Base-by-base conservation (phyloP, 208 protist species). In the Acanthamoeba culbertsoni region DNA sequence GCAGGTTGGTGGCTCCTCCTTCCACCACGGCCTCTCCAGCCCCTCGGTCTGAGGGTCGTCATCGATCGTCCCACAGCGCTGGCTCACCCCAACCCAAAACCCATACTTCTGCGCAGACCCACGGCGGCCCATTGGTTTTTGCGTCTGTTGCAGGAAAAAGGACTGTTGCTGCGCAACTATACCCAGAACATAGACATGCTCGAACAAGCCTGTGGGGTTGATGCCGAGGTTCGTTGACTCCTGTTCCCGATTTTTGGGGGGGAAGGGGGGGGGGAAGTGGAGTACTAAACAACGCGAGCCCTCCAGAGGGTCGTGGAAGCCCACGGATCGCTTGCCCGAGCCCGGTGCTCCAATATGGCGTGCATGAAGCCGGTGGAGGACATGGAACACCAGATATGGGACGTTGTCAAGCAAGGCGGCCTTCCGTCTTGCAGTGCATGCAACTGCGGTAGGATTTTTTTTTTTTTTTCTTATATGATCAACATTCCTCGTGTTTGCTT, bases 111-210 rank as follows among this genome's bases (percentile, higher is more conserved):
- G n/a, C 6, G 7, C 68, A 95, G 93, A 35, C 98, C 98, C 5
- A 99, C 98, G 8, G 26, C 93, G 5, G 96, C 97, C 20, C 98
- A 99, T 86, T 93, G 98, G 89, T 99, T 99, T 91, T 97, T 99
- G 16, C 96, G 96, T 65, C 94, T 99, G 5, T 96, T 99, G 42
- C 71, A 96, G 0, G 96, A 99, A 20, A 97, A 99, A 84, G 98
- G 98, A 4, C 75, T 98, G 23, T 95, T 99, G 59, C 95, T 98
- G 45, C 95, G 98, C 28, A 97, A 97, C 62, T 99, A 98, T 93
- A 99, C 98, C 59, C 99, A 99, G 91, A 99, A 99, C 96, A 99
- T 99, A 92, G 99, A 99, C 91, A 96, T 96, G 0, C 96, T 99
- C 1, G 98, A 99, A 91, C 57, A 93, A 59, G 91, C 93, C 0